Conservation (phyloP, 208 protist species). For the Sergeia podlipaevii region DNA sequence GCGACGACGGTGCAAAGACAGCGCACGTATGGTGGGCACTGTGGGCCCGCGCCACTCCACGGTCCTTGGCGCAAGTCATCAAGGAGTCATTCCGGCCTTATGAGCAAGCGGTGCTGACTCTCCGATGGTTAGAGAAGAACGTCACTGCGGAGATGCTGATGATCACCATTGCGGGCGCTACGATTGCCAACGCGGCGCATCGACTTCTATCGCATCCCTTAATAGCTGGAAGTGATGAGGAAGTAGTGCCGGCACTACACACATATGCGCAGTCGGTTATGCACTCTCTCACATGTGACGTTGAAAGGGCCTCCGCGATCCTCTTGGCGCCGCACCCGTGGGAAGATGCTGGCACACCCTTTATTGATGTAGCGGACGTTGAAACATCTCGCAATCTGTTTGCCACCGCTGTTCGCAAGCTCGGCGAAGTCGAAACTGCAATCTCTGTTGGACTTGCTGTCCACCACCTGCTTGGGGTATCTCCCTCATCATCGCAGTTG, state of each 20-base stretch:
- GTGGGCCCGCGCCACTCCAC: slow-evolving; percentile 55
- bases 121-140: slow-evolving; percentile 51
- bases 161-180: slow-evolving; percentile 50
- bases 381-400: slow-evolving; percentile 37
- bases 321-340: slow-evolving; percentile 4
- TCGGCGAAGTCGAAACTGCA: slow-evolving; percentile 58
- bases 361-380: slow-evolving; percentile 5
- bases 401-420: slow-evolving; percentile 28
- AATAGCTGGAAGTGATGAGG: slow-evolving; percentile 20
- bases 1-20: slow-evolving; percentile 6
- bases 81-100: slow-evolving; percentile 30
- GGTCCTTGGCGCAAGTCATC: slow-evolving; percentile 45
- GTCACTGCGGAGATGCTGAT: slow-evolving; percentile 28
- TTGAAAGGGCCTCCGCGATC: slow-evolving; percentile 28
- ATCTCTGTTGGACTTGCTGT: slow-evolving; percentile 48
- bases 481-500: slow-evolving; percentile 7
- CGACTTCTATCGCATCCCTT: slow-evolving; percentile 58
- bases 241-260: slow-evolving; percentile 13
- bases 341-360: too few species aligned
- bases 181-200: slow-evolving; percentile 55
- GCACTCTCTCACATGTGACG: slow-evolving; percentile 27
- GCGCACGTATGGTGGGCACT: slow-evolving; percentile 67
- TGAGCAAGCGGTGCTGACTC: slow-evolving; percentile 35
- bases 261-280: slow-evolving; percentile 28
- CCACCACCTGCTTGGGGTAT: slow-evolving; percentile 37